Base-by-base conservation (phyloP, 805 yeast genomes). In the Scheffersomyces ergatensis region DNA sequence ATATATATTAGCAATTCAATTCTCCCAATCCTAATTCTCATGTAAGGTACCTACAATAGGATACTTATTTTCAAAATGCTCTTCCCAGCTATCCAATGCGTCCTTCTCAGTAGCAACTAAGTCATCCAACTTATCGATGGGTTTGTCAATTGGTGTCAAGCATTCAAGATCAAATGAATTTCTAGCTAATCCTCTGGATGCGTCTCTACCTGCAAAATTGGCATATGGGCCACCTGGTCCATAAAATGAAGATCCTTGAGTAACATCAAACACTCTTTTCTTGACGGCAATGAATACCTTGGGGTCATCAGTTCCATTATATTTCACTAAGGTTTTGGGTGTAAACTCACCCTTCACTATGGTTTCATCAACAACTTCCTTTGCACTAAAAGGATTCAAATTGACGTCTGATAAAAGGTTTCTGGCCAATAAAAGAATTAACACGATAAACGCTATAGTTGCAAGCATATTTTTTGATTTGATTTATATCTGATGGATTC, bases 181-280 rank as follows among this genome's bases (percentile, higher is more conserved):
- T 53, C 78, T 69, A 0, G 97, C 97, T 41, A 92, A 74, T 0
- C 97, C 98, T 49, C 98, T 73, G 0, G 95, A 84, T 3, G 97
- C 97, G 65, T 92, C 98, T 50, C 87, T 84, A 1, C 98, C 98
- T 0, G 97, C 97, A 72, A 92, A 92, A 57, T 86, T 88, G 33
- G 86, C 82, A 64, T 92, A 92, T 0, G 97, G 96, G 0, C 97
- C 97, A 23, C 92, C 87, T 5, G 98, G 98, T 0, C 98, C 98
- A 62, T 92, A 92, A 58, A 92, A 90, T 35, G 78, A 77, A 48
- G 90, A 78, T 0, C 95, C 95, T 9, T 72, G 69, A 4, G 87
- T 70, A 16, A 89, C 95, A 55, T 92, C 97, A 54, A 77, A 92
- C 2, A 92, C 96, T 19, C 74, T 82, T 1, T 96, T 95, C 50